A percentile compares a stretch with the other conserved stretches of the same genome.
phyloP scores from a whole-genome alignment of 345 rosid species.

The Melaleuca alternifolia region DNA sequence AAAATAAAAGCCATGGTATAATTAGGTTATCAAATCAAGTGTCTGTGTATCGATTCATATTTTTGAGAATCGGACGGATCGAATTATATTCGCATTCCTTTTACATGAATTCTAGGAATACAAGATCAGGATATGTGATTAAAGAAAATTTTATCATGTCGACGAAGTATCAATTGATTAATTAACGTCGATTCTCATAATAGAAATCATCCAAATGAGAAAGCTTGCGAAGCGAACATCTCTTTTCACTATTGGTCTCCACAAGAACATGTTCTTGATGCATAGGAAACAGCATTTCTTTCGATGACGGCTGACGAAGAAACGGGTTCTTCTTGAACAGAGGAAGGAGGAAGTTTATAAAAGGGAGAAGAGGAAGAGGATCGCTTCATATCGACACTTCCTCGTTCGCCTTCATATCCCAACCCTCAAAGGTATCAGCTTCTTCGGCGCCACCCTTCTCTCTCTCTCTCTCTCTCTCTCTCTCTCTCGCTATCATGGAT shows the following conservation, averaged over 20 bases:
- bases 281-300: neutral
- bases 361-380: neutral
- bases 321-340: neutral
- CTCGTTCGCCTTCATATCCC: neutral
- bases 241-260: neutral
- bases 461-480: neutral
- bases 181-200: fast-evolving
- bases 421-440: neutral
- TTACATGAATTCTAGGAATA: neutral
- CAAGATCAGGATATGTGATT: fast-evolving
- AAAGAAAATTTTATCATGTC: too few species aligned
- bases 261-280: neutral
- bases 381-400: neutral
- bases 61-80: fast-evolving
- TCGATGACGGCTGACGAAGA: neutral
- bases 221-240: too few species aligned
- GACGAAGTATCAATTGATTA: neutral
- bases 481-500: neutral
- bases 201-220: neutral
- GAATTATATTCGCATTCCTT: neutral
- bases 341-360: neutral
- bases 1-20: neutral
- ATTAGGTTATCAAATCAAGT: neutral
- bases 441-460: neutral
- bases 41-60: neutral